Conservation (phyloP, 176 grass and related monocot species). For the Aegilops sharonensis region DNA sequence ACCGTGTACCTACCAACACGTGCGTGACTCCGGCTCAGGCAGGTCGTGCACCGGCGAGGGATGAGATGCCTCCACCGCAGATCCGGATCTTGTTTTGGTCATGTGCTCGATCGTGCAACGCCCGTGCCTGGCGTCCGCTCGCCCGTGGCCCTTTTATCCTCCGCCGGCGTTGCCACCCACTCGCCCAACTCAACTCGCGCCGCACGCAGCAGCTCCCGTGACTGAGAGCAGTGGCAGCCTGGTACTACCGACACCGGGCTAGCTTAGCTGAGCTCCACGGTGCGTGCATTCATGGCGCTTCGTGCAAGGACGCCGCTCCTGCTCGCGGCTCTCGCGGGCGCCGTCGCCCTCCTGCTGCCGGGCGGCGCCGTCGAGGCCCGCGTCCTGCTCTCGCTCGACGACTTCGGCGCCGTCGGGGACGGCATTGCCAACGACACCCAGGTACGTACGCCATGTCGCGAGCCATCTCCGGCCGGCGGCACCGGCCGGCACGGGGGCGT, state of each 20-base stretch:
- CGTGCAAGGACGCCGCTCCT: constrained; percentile 7
- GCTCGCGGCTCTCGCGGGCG: constrained; percentile 12
- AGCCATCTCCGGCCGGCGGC: neutral
- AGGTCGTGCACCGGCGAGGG: neutral
- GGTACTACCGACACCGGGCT: neutral
- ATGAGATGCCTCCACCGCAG: neutral
- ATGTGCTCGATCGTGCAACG: neutral
- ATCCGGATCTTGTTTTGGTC: neutral
- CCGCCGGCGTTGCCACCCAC: neutral
- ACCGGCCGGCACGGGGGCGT: too few relatives aligned
- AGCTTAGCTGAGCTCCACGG: neutral
- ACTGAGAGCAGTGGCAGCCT: neutral
- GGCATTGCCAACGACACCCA: constrained; percentile 52
- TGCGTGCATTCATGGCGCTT: neutral
- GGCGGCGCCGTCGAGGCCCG: neutral
- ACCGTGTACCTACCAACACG: neutral
- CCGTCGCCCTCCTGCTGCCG: neutral
- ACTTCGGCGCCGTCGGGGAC: constrained; percentile 72
- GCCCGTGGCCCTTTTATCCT: neutral
- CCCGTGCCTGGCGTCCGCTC: neutral
- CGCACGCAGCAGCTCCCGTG: neutral
- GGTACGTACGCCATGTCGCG: constrained; percentile 9
- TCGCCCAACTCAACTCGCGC: neutral
- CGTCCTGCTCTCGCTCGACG: constrained; percentile 49
- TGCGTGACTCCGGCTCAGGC: neutral